Conservation (phyloP, 192 early-diverging fungal genomes). For the Entomortierella chlamydospora region DNA sequence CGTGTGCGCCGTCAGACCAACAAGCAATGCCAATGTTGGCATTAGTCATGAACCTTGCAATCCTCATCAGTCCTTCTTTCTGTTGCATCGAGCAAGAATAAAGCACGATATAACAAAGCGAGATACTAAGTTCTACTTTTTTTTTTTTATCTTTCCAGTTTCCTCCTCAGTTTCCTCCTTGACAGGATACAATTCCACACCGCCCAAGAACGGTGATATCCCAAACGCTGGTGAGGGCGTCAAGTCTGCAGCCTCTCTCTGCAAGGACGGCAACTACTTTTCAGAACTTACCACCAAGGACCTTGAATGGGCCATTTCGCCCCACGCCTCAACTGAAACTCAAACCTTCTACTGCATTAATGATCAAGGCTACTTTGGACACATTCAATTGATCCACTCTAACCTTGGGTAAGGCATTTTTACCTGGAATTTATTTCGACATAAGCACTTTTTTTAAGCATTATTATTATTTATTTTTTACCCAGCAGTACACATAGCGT, state of each 20-base stretch:
- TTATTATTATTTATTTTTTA: no score
- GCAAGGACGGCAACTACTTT: conserved; percentile 59
- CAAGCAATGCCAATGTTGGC: no score
- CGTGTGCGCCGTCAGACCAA: no score
- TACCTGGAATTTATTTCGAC: no score
- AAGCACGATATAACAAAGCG: no score
- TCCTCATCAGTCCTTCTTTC: neutral
- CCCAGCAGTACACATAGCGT: no score
- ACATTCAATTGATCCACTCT: conserved; percentile 93
- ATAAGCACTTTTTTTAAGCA: no score
- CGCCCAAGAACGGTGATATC: conserved; percentile 47
- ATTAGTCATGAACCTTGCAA: no score
- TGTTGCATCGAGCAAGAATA: no score
- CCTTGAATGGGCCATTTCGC: conserved; percentile 75
- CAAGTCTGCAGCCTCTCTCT: conserved; percentile 46
- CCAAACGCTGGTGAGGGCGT: conserved; percentile 50
- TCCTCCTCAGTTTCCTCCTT: conserved; percentile 29
- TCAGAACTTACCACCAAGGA: conserved; percentile 66
- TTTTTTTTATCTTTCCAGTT: no score
- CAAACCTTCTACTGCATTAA: conserved; percentile 88
- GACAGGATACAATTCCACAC: conserved; percentile 24
- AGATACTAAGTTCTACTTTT: no score
- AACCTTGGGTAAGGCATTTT: conserved; percentile 72
- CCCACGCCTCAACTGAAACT: conserved; percentile 86
- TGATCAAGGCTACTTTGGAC: conserved; percentile 78